Base-by-base conservation (phyloP, 768 basidiomycete genomes). In the Mycena rosella region DNA sequence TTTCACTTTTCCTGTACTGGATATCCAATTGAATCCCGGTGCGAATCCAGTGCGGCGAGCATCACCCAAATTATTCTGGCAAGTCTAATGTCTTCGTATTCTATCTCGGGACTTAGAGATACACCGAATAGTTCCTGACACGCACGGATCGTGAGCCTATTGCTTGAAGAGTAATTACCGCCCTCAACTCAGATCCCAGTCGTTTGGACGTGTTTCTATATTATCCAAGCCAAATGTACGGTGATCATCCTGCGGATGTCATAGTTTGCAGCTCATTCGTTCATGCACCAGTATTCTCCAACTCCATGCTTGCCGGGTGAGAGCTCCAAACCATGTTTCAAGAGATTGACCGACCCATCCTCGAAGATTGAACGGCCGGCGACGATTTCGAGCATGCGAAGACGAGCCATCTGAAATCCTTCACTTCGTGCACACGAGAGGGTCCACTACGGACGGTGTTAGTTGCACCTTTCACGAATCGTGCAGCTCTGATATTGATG, bases 301-400 rank as follows among this genome's bases (percentile, higher is more conserved):
- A 62, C 42, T 45, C 61, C 2, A 62, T 62, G 64, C 57, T 65
- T n/a, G 64, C 64, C 17, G 42, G 49, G 64, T 64, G 17, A n/a
- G n/a, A n/a, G n/a, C n/a, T n/a, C n/a, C n/a, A n/a, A n/a, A n/a
- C n/a, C n/a, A n/a, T n/a, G n/a, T n/a, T n/a, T n/a, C n/a, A n/a
- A n/a, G n/a, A n/a, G n/a, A n/a, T n/a, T n/a, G n/a, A n/a, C n/a
- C n/a, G n/a, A n/a, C n/a, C n/a, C n/a, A n/a, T n/a, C n/a, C n/a
- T n/a, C n/a, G n/a, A n/a, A n/a, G n/a, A n/a, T n/a, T n/a, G n/a
- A n/a, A n/a, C n/a, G n/a, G n/a, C n/a, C n/a, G n/a, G n/a, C n/a
- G n/a, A n/a, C n/a, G n/a, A n/a, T n/a, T n/a, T n/a, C n/a, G n/a
- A n/a, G n/a, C n/a, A n/a, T n/a, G n/a, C n/a, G n/a, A n/a, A n/a